Conservation (phyloP, 208 protist species). For the Pavlovales sp. region DNA sequence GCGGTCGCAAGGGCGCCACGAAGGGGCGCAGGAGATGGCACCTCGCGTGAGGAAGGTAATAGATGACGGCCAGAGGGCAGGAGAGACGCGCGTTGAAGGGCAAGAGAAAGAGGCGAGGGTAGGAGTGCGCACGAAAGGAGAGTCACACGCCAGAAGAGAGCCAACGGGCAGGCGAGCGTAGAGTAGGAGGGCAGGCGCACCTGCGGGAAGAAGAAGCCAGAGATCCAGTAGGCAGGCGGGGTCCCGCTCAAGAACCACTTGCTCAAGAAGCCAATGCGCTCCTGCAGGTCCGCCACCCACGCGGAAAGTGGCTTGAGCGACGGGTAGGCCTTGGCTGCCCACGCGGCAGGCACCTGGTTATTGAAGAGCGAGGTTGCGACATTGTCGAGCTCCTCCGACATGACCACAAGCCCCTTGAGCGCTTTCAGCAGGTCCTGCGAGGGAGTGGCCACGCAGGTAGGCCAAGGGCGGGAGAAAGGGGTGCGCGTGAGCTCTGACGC, state of each 20-base stretch:
- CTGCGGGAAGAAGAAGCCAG: conserved; percentile 75
- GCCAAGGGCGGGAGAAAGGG: too few relatives aligned
- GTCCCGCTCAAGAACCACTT: conserved; percentile 63
- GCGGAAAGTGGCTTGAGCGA: conserved; percentile 92
- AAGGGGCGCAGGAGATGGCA: too few relatives aligned
- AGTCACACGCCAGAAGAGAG: too few relatives aligned
- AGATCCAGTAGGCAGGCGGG: conserved; percentile 66
- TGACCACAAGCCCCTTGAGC: conserved; percentile 94
- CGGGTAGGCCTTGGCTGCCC: conserved; percentile 82
- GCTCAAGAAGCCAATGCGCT: conserved; percentile 82
- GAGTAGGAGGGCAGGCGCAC: too few relatives aligned
- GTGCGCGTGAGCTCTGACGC: too few relatives aligned
- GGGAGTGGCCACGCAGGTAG: too few relatives aligned
- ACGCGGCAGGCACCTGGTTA: conserved; percentile 89
- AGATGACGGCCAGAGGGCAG: too few relatives aligned
- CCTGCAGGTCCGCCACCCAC: conserved; percentile 90
- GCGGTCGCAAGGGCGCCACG: conserved; percentile 47
- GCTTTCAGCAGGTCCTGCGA: conserved; percentile 81
- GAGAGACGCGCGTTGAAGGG: too few relatives aligned
- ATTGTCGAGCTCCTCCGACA: conserved; percentile 89
- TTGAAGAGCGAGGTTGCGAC: conserved; percentile 84
- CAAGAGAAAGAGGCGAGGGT: too few relatives aligned
- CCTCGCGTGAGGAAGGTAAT: too few relatives aligned
- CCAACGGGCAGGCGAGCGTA: too few relatives aligned
- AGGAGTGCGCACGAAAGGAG: too few relatives aligned